Evolutionary conservation across 2,329 filamentous ascomycete species (phyloP).

Genomic region (Sclerotinia nivalis): DNA sequence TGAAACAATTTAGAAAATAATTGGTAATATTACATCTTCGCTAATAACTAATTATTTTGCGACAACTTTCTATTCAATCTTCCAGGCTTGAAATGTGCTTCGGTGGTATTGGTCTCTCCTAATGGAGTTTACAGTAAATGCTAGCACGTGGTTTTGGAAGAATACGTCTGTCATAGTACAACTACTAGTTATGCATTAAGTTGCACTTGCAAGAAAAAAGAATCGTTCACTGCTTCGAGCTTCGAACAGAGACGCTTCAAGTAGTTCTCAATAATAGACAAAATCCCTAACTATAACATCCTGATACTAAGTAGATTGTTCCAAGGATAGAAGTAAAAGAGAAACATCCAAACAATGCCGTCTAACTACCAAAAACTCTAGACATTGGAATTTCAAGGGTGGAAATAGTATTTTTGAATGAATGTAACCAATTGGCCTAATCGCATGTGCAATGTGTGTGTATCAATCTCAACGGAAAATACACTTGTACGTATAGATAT

Average conservation of each 20-base stretch:
- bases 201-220: not conserved
- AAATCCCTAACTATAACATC: not conserved
- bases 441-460: too few relatives aligned
- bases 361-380: not conserved
- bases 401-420: too few relatives aligned
- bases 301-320: not conserved
- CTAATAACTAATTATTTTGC: not conserved
- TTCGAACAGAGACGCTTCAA: not conserved
- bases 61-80: not conserved
- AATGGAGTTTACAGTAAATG: not conserved
- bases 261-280: not conserved
- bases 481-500: not conserved
- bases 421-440: not conserved
- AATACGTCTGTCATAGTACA: not conserved
- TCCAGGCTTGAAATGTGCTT: not conserved
- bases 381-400: not conserved
- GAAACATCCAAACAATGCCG: not conserved
- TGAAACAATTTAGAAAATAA: not conserved
- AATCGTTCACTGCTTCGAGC: not conserved
- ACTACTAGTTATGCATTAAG: not conserved
- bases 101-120: not conserved
- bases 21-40: not conserved
- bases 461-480: not conserved
- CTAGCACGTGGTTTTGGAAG: not conserved
- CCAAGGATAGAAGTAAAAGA: not conserved